These are phyloP conservation scores for Saccharomyces hybrid DNA, from an alignment of 1,139 yeast genomes.

Conservation along the genomic window DNA sequence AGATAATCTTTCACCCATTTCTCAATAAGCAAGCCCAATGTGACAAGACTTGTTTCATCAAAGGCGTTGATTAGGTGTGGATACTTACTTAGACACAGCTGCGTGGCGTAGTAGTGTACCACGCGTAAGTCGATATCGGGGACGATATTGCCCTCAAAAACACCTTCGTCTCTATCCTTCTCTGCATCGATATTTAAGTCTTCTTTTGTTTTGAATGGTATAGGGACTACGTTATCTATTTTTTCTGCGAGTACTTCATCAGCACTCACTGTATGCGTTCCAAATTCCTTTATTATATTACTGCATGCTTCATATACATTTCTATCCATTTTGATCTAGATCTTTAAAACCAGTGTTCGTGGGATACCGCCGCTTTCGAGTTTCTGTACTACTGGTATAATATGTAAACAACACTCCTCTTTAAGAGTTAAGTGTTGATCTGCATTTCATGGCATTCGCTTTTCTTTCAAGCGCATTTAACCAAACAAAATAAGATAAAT, in stretches of 20 bases:
- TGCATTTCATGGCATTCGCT: conserved; percentile 1
- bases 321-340: conserved; percentile 14
- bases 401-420: background rate
- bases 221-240: conserved; percentile 24
- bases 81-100: conserved; percentile 25
- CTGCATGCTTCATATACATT: conserved; percentile 30
- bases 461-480: background rate
- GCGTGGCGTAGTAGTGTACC: conserved; percentile 29
- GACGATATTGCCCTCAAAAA: conserved; percentile 23
- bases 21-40: conserved; percentile 27
- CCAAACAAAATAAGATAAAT: background rate
- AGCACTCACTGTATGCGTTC: conserved; percentile 25
- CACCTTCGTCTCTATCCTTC: conserved; percentile 19
- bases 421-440: background rate
- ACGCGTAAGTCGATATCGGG: conserved; percentile 29
- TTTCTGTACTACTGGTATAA: background rate
- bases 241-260: conserved; percentile 29
- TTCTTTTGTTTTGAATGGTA: conserved; percentile 28
- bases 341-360: background rate
- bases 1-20: conserved; percentile 28
- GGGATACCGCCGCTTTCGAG: background rate
- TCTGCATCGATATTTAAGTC: conserved; percentile 21
- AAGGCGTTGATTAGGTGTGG: conserved; percentile 26
- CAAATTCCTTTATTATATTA: conserved; percentile 21
- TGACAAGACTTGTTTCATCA: conserved; percentile 29